A percentile compares a stretch with the other conserved stretches of the same genome.
Evolutionary conservation across 2,329 filamentous ascomycete genomes (phyloP).

Genomic region (Clarireedia paspali): DNA sequence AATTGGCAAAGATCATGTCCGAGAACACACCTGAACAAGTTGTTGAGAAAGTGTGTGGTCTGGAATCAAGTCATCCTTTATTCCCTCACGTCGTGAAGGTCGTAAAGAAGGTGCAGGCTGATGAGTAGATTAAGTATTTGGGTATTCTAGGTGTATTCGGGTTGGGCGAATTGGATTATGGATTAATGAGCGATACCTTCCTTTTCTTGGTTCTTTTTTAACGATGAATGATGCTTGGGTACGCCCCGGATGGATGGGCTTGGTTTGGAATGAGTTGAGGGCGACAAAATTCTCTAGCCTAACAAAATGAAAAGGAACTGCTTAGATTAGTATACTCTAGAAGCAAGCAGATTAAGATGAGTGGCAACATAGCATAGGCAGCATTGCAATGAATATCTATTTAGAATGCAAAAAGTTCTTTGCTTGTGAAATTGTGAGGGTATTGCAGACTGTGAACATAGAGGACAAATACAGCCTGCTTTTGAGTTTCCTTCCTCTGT

Average conservation of each 20-base stretch:
- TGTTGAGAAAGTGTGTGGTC: constrained; percentile 72
- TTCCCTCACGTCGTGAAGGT: constrained; percentile 67
- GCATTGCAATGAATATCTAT: not conserved
- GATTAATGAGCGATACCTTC: constrained; percentile 9
- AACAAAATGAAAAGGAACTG: not conserved
- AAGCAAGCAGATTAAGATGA: not conserved
- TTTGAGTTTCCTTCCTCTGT: too few relatives aligned
- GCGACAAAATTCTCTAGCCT: not conserved
- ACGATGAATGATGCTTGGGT: not conserved
- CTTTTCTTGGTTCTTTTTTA: not conserved
- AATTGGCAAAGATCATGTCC: constrained; percentile 81
- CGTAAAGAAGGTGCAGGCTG: constrained; percentile 73
- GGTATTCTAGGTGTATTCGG: not conserved
- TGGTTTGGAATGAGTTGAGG: not conserved
- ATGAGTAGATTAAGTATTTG: constrained; percentile 17
- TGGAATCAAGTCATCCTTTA: constrained; percentile 69
- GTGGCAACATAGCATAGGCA: not conserved
- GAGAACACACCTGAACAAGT: constrained; percentile 65
- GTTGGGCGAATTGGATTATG: constrained; percentile 12
- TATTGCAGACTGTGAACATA: not conserved
- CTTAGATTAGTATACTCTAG: not conserved
- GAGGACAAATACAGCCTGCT: too few relatives aligned
- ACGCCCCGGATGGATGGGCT: not conserved
- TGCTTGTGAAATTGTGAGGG: not conserved
- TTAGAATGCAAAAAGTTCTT: too few relatives aligned